These are phyloP conservation scores for Pichia scutulata DNA, from an alignment of 805 yeast genomes.

Conservation along the genomic window DNA sequence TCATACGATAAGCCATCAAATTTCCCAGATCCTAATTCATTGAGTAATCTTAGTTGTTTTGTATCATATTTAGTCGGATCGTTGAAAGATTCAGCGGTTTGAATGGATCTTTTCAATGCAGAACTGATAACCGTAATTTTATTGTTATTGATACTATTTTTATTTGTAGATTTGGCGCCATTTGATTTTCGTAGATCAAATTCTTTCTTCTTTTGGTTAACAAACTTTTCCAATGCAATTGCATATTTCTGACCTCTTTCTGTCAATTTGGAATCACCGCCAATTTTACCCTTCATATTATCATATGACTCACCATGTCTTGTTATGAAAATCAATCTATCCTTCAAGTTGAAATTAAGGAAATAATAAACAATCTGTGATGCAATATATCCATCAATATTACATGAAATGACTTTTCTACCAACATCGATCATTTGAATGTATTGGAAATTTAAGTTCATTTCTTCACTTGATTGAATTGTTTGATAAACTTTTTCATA, in stretches of 20 bases:
- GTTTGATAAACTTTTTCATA: slow-evolving; percentile 89
- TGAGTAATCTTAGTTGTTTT: slow-evolving; percentile 87
- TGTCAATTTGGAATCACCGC: slow-evolving; percentile 84
- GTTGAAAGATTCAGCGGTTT: slow-evolving; percentile 74
- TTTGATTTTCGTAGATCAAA: slow-evolving; percentile 59
- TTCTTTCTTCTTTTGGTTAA: slow-evolving; percentile 58
- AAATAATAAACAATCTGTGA: slow-evolving; percentile 90
- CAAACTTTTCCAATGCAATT: slow-evolving; percentile 63
- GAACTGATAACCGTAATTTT: slow-evolving; percentile 68
- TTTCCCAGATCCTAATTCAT: slow-evolving; percentile 89
- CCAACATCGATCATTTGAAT: slow-evolving; percentile 97
- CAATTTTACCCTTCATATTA: slow-evolving; percentile 77
- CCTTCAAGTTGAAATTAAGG: slow-evolving; percentile 78
- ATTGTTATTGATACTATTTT: slow-evolving; percentile 14
- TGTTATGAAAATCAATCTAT: slow-evolving; percentile 89
- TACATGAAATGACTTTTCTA: slow-evolving; percentile 84
- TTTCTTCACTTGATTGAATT: slow-evolving; percentile 65
- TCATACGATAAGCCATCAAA: slow-evolving; percentile 91
- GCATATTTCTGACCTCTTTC: slow-evolving; percentile 72
- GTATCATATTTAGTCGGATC: slow-evolving; percentile 48
- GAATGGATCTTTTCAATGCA: slow-evolving; percentile 70
- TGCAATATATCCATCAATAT: slow-evolving; percentile 79
- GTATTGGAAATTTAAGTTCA: slow-evolving; percentile 63
- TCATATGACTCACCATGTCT: slow-evolving; percentile 92
- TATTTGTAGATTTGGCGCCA: slow-evolving; percentile 9